Conservation (phyloP, 768 basidiomycete genomes). For the Lentinula guzmanii region DNA sequence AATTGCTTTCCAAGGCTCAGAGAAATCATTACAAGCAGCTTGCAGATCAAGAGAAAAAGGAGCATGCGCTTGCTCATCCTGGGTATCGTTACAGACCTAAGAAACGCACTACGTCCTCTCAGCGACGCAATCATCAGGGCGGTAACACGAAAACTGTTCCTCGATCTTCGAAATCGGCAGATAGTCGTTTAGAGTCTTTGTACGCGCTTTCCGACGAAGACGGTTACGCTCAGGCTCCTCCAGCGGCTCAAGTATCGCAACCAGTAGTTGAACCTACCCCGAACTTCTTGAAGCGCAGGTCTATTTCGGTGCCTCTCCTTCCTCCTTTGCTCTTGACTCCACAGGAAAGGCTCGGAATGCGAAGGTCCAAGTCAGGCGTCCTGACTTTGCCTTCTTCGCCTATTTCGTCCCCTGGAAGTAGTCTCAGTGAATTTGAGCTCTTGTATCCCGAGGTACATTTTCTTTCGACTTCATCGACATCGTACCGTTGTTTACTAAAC, state of each 20-base stretch:
- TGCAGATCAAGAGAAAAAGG: slow-evolving; percentile 35
- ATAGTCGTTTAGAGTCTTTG: not conserved
- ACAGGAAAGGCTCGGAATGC: not conserved
- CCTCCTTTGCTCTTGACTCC: not conserved
- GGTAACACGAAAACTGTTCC: not conserved
- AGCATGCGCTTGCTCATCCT: slow-evolving; percentile 40
- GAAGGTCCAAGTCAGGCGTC: not conserved
- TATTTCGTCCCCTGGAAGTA: not conserved
- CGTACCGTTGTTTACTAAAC: not conserved
- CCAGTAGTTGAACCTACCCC: not conserved
- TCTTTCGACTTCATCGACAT: not conserved
- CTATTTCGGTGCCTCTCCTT: not conserved
- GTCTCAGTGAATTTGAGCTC: not conserved
- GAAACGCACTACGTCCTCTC: not conserved
- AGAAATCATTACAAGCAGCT: slow-evolving; percentile 29
- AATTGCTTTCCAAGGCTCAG: slow-evolving; percentile 29
- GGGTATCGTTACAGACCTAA: slow-evolving; percentile 34
- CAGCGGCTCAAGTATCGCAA: not conserved
- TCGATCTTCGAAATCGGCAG: not conserved
- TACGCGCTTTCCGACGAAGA: not conserved
- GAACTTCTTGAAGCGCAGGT: not conserved
- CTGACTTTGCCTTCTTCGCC: not conserved
- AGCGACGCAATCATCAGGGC: not conserved
- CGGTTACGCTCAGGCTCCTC: not conserved
- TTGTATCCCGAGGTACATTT: not conserved